Percentiles rank a stretch among this genome's conserved stretches.
These are phyloP conservation scores for Plenodomus biglobosus DNA, from an alignment of 2,329 filamentous ascomycete genomes.

Conservation along the genomic window DNA sequence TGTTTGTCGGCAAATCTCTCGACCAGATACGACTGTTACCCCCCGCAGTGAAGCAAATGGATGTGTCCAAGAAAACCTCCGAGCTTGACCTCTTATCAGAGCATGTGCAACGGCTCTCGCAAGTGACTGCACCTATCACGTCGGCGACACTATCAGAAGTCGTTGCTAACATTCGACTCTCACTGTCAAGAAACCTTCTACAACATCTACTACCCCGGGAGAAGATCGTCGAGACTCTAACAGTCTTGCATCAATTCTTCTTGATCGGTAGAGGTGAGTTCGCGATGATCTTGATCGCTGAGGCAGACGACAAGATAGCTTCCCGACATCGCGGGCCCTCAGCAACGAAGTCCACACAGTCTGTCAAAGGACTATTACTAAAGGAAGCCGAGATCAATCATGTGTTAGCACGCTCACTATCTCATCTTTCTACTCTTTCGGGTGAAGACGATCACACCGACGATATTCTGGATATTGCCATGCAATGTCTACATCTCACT, in stretches of 20 bases:
- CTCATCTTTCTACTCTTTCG: constrained; percentile 73
- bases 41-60: constrained; percentile 32
- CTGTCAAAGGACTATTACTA: constrained; percentile 65
- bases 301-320: constrained; percentile 79
- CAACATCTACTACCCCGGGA: constrained; percentile 78
- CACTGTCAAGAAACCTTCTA: constrained; percentile 79
- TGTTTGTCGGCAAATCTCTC: constrained; percentile 87
- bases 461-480: constrained; percentile 79
- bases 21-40: constrained; percentile 69
- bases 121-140: constrained; percentile 72
- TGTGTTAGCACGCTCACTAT: constrained; percentile 76
- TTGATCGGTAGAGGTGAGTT: constrained; percentile 89
- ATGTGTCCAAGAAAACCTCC: constrained; percentile 29
- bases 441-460: constrained; percentile 73
- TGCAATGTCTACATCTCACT: constrained; percentile 70
- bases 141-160: constrained; percentile 68
- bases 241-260: constrained; percentile 81
- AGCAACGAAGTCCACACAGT: constrained; percentile 48
- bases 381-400: constrained; percentile 86
- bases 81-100: constrained; percentile 65
- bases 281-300: constrained; percentile 78
- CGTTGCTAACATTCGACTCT: constrained; percentile 74
- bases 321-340: constrained; percentile 62
- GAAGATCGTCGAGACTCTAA: constrained; percentile 74
- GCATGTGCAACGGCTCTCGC: constrained; percentile 69